Evolutionary conservation across 163 green algal genomes (phyloP).

Genomic region (Scenedesmus sp.): DNA sequence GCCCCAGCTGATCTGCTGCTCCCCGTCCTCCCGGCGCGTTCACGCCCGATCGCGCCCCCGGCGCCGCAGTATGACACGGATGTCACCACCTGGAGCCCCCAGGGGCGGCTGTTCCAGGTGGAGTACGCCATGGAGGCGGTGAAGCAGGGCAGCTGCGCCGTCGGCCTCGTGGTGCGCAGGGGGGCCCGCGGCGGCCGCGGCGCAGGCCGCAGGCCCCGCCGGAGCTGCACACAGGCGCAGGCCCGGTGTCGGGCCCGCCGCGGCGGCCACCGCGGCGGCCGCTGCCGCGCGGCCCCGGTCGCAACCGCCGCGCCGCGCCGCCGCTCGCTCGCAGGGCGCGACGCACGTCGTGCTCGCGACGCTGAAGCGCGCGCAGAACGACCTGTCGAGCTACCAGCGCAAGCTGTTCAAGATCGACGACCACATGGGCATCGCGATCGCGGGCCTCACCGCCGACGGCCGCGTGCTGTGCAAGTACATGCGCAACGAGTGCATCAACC

Average conservation of each 20-base stretch:
- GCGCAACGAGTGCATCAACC: constrained; percentile 95
- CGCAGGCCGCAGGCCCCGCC: too few species aligned
- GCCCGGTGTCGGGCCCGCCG: not conserved
- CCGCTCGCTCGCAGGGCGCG: constrained; percentile 74
- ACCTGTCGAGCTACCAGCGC: constrained; percentile 91
- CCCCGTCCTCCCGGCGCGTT: not conserved
- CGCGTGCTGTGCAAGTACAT: constrained; percentile 95
- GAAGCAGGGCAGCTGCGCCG: constrained; percentile 95
- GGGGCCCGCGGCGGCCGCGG: too few species aligned
- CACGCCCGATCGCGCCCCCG: not conserved
- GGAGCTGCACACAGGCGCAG: not conserved
- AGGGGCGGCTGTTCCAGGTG: constrained; percentile 93
- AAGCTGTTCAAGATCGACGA: constrained; percentile 97
- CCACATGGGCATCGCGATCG: constrained; percentile 96
- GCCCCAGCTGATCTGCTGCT: not conserved
- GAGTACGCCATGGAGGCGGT: constrained; percentile 99
- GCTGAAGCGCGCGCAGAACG: constrained; percentile 88
- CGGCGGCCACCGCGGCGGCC: too few species aligned
- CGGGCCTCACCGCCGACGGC: constrained; percentile 94
- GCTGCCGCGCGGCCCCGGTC: not conserved
- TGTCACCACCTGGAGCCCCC: constrained; percentile 95
- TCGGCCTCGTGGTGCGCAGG: constrained; percentile 74
- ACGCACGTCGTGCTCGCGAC: constrained; percentile 92
- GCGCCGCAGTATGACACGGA: constrained; percentile 96
- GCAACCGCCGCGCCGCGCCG: too few species aligned